Evolutionary conservation across 306 rosid genomes (phyloP), one percentile per base, ranked within the genome.

Genomic region (Trichosanthes truncata): DNA sequence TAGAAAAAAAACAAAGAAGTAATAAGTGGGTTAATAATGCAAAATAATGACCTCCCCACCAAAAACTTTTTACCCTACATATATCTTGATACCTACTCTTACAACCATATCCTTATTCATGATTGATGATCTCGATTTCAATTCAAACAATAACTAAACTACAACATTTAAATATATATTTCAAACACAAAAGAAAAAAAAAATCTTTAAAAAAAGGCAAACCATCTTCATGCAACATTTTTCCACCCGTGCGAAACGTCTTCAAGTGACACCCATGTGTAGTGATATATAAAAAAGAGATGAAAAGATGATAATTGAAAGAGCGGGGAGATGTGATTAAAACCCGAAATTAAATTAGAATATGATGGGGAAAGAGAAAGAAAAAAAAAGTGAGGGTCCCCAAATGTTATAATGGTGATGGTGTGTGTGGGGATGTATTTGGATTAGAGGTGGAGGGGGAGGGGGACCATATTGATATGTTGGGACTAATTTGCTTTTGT

Each of bases 381-480:
- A 23, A 1, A 1, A 25, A 4, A 5, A 20, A 66, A 10, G 43
- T 9, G 6, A 1, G 77, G 77, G 21, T n/a, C 21, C 23, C 41
- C 41, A 25, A 73, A 23, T 13, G 57, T 45, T 46, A 48, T 73
- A 73, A 73, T 73, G 59, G 77, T 73, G 77, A 48, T 46, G 12
- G 77, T 73, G 23, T 43, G 76, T 43, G 53, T 11, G 31, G 73
- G 17, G 45, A 33, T 63, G 5, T 61, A 61, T 61, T 25, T 61
- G 38, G 68, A 61, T 61, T 61, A 29, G 38, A 36, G 38, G 25
- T 36, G 69, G 48, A 29, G 38, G 0, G 2, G 43, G 69, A 23
- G 33, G 56, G 77, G 77, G 77, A 48, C 77, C 77, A 73, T 73
- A 46, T 48, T 73, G 23, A 72, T 13, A 72, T 73, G 77, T 46